phyloP scores from a whole-genome alignment of 352 stramenopile species.

The Pythium periplocum region DNA sequence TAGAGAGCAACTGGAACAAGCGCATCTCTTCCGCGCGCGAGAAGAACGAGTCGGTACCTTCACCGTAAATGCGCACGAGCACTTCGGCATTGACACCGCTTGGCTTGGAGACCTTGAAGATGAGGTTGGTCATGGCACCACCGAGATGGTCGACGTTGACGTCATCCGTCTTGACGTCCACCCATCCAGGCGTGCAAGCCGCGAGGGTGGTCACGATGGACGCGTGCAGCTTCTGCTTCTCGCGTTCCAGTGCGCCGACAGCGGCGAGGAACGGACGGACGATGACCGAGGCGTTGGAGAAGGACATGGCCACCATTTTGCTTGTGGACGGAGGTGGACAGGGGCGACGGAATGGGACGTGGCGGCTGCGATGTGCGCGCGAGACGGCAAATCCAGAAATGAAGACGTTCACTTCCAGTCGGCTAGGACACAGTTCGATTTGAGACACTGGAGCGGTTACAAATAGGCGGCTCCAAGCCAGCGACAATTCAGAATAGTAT shows the following conservation, averaged over 20 bases:
- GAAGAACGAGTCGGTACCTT: conserved; percentile 82
- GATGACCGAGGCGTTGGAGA: conserved; percentile 34
- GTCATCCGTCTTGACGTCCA: conserved; percentile 38
- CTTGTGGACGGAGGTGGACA: not conserved
- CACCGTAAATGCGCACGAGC: conserved; percentile 77
- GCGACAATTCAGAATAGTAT: no score
- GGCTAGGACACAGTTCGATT: not conserved
- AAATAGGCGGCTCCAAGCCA: no score
- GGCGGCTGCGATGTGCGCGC: not conserved
- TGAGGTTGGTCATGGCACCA: conserved; percentile 84
- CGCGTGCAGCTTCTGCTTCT: conserved; percentile 64
- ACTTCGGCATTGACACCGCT: conserved; percentile 53
- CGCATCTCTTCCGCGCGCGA: conserved; percentile 68
- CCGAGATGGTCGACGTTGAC: conserved; percentile 63
- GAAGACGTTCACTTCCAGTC: not conserved
- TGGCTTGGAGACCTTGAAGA: conserved; percentile 74
- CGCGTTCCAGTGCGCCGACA: conserved; percentile 47
- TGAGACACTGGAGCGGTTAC: not conserved
- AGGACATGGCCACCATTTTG: conserved; percentile 23
- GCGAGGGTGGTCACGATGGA: conserved; percentile 56
- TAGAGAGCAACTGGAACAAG: conserved; percentile 68
- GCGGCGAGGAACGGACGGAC: conserved; percentile 53
- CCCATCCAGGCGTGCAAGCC: conserved; percentile 56
- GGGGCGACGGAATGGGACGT: not conserved
- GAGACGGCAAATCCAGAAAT: conserved; percentile 10